Conservation (phyloP, 2,329 filamentous ascomycete species). For the Calonectria leucothoes region DNA sequence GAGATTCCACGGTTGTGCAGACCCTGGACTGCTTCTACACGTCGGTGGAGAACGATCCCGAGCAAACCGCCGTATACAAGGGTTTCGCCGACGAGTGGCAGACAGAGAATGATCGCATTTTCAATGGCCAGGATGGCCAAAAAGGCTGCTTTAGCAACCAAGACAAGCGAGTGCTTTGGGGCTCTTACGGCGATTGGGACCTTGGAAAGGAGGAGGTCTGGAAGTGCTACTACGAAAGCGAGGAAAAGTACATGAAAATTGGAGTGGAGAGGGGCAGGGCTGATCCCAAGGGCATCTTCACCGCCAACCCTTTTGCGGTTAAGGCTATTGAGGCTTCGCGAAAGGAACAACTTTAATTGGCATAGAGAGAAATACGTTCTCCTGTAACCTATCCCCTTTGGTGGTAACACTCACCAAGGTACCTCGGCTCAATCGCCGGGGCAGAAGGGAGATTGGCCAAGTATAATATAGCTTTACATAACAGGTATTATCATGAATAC, state of each 20-base stretch:
- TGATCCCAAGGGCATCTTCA: constrained; percentile 52
- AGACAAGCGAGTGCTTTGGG: constrained; percentile 53
- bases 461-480: too few relatives aligned
- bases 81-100: constrained; percentile 55
- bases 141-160: constrained; percentile 53
- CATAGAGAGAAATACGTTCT: too few relatives aligned
- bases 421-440: too few relatives aligned
- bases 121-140: constrained; percentile 43
- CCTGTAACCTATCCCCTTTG: too few relatives aligned
- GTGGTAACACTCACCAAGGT: too few relatives aligned
- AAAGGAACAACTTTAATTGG: too few relatives aligned
- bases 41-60: constrained; percentile 25
- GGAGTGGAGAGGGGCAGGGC: constrained; percentile 41
- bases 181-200: constrained; percentile 51
- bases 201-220: constrained; percentile 46
- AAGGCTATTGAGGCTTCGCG: too few relatives aligned
- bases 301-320: constrained; percentile 49
- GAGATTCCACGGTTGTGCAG: constrained; percentile 54
- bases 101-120: constrained; percentile 50
- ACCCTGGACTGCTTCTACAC: constrained; percentile 59
- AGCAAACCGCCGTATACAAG: constrained; percentile 37
- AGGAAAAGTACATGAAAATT: constrained; percentile 48
- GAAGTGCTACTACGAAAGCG: constrained; percentile 49
- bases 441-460: too few relatives aligned
- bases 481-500: too few relatives aligned